phyloP scores from a whole-genome alignment of 2,329 filamentous ascomycete species.

The Trichoderma sp. region DNA sequence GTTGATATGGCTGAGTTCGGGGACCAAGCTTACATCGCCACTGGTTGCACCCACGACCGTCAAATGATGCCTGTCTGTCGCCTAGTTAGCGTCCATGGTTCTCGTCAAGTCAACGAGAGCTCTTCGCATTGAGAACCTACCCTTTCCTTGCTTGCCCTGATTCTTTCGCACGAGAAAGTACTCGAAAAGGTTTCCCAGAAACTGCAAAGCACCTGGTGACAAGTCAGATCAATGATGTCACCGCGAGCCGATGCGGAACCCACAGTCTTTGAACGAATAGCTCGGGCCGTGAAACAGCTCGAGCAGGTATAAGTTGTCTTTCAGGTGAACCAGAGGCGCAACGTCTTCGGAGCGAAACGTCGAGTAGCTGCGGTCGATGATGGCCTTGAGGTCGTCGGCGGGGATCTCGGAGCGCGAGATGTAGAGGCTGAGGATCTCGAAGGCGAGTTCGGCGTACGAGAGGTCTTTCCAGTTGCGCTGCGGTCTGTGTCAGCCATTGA shows the following conservation, averaged over 20 bases:
- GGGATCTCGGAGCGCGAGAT: conserved; percentile 85
- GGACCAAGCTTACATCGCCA: conserved; percentile 55
- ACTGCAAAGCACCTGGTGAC: conserved; percentile 69
- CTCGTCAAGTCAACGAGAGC: not conserved
- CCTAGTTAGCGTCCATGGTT: not conserved
- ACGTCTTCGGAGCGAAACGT: conserved; percentile 72
- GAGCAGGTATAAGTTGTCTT: conserved; percentile 78
- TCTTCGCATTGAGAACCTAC: conserved; percentile 38
- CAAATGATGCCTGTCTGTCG: conserved; percentile 70
- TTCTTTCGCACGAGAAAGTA: conserved; percentile 81
- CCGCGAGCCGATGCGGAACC: not conserved
- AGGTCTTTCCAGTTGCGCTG: conserved; percentile 69
- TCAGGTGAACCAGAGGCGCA: conserved; percentile 76
- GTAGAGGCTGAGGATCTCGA: conserved; percentile 83
- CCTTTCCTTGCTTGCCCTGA: conserved; percentile 62
- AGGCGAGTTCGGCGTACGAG: conserved; percentile 79
- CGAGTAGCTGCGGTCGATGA: conserved; percentile 83
- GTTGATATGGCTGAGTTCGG: not conserved
- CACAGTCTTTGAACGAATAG: conserved; percentile 85
- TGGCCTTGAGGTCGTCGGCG: conserved; percentile 73
- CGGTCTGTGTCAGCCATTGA: conserved; percentile 22
- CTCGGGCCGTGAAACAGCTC: conserved; percentile 97
- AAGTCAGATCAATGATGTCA: conserved; percentile 4
- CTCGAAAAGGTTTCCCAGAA: conserved; percentile 91
- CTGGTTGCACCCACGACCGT: conserved; percentile 86